phyloP scores from a whole-genome alignment of 2,329 filamentous ascomycete genomes.

The Ceratocystis alfenasii region DNA sequence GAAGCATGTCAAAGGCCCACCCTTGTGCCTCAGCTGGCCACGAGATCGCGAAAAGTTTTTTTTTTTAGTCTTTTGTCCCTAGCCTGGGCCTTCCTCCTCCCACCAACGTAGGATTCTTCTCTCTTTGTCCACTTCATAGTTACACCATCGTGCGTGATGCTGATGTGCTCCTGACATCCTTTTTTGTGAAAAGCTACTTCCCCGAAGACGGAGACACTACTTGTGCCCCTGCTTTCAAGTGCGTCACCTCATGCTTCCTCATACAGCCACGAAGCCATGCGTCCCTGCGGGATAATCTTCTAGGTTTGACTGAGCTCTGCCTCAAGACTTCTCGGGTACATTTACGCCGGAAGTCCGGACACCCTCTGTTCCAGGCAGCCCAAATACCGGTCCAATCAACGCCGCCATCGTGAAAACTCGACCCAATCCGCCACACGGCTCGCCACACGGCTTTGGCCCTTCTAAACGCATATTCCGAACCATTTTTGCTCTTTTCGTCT shows the following conservation, averaged over 20 bases:
- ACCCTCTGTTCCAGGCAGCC: too few species aligned
- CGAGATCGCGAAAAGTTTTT: slow-evolving; percentile 4
- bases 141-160: background rate
- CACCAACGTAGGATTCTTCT: background rate
- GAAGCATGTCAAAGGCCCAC: slow-evolving; percentile 1
- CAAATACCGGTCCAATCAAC: slow-evolving; percentile 1
- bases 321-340: too few species aligned
- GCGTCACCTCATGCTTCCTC: too few species aligned
- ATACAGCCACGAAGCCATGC: too few species aligned
- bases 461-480: slow-evolving; percentile 1
- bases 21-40: slow-evolving; percentile 1
- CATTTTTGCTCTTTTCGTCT: background rate
- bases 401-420: slow-evolving; percentile 1
- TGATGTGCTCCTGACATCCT: too few species aligned
- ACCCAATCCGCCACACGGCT: background rate
- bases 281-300: too few species aligned
- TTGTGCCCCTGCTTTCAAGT: too few species aligned
- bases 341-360: too few species aligned
- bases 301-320: background rate
- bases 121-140: background rate
- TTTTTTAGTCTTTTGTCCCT: background rate
- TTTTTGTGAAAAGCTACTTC: too few species aligned
- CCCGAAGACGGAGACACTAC: too few species aligned
- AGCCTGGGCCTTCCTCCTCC: background rate
- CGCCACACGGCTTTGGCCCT: background rate